Percentiles rank a stretch among this genome's conserved stretches.
Evolutionary conservation across 768 basidiomycete genomes (phyloP).

Genomic region (Trametes sanguinea): DNA sequence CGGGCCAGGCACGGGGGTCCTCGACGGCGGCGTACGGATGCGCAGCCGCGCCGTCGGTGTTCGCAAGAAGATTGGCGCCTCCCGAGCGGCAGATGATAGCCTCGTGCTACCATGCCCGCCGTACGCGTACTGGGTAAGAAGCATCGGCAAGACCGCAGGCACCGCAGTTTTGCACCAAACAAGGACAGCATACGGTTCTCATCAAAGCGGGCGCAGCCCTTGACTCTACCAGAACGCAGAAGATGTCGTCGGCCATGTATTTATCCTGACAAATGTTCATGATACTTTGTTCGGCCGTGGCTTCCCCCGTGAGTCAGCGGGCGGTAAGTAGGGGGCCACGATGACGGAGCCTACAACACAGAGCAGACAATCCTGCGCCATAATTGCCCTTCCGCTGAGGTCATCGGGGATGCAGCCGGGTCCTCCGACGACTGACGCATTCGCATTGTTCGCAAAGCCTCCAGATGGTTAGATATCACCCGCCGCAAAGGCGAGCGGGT

Average conservation of each 20-base stretch:
- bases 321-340: no score
- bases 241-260: not conserved
- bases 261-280: conserved; percentile 1
- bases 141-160: not conserved
- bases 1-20: not conserved
- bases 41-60: not conserved
- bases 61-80: not conserved
- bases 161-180: not conserved
- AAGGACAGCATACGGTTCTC: not conserved
- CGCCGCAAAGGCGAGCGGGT: not conserved
- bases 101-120: conserved; percentile 6
- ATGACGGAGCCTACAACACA: no score
- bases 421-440: not conserved
- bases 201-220: not conserved
- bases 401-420: not conserved
- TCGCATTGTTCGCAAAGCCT: not conserved
- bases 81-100: not conserved
- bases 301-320: not conserved
- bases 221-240: not conserved
- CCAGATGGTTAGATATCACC: no score
- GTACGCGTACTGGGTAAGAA: not conserved
- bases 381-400: not conserved
- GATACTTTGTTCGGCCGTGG: not conserved
- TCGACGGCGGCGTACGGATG: not conserved
- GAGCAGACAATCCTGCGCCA: not conserved